Conservation (phyloP, 495 filamentous ascomycete species). For the Penicillium pancosmium region DNA sequence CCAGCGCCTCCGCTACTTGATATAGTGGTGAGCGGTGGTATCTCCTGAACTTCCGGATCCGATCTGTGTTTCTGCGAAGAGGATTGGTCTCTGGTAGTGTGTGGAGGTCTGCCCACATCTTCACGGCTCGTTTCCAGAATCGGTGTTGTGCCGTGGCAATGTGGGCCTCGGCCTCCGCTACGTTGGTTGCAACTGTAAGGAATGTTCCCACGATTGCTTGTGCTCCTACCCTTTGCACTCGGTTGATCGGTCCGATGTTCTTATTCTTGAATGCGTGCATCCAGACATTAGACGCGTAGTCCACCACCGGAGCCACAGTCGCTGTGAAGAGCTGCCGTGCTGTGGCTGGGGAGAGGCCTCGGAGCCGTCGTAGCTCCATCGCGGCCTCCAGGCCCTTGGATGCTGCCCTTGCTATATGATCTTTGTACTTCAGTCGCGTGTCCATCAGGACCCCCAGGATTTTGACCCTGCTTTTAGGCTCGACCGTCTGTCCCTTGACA, state of each 20-base stretch:
- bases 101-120: conserved; percentile 2
- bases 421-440: conserved; percentile 26
- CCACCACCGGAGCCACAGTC: conserved; percentile 33
- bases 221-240: conserved; percentile 2
- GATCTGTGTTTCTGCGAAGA: conserved; percentile 5
- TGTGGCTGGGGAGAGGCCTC: conserved; percentile 29
- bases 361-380: conserved; percentile 34
- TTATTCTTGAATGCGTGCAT: conserved; percentile 12
- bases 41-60: conserved; percentile 4
- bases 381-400: conserved; percentile 34
- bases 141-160: conserved; percentile 5
- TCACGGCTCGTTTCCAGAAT: conserved; percentile 6
- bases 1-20: conserved; percentile 2
- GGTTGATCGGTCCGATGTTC: conserved; percentile 1
- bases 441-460: conserved; percentile 29
- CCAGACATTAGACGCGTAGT: conserved; percentile 39
- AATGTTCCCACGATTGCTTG: conserved; percentile 4
- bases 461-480: conserved; percentile 26
- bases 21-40: conserved; percentile 4
- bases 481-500: conserved; percentile 29
- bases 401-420: conserved; percentile 20
- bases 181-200: background rate
- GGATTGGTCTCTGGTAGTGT: conserved; percentile 4
- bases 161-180: conserved; percentile 9
- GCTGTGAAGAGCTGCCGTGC: conserved; percentile 33